Evolutionary conservation across 1,284 basidiomycete species (phyloP).

Genomic region (Cryptococcus jaspeensis): DNA sequence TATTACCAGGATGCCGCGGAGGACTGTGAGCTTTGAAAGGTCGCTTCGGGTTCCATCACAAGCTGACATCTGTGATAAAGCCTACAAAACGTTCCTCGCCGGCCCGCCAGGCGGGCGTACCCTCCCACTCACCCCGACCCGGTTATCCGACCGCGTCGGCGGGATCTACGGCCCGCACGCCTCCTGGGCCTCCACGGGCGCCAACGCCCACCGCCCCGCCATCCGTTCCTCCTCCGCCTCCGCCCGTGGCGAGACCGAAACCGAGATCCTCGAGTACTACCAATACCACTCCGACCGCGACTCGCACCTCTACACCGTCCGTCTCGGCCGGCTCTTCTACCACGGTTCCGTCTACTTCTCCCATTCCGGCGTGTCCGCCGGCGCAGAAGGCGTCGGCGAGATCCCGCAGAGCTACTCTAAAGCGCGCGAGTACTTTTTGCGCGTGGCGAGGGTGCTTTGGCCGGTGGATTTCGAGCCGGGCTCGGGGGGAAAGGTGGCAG

Average conservation of each 20-base stretch:
- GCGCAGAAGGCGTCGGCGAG: slow-evolving; percentile 81
- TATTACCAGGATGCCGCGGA: slow-evolving; percentile 88
- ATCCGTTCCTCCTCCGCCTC: slow-evolving; percentile 79
- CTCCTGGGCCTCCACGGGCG: slow-evolving; percentile 61
- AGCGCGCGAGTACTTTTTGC: slow-evolving; percentile 76
- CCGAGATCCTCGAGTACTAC: slow-evolving; percentile 88
- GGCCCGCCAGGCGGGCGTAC: slow-evolving; percentile 91
- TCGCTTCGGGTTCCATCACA: not conserved
- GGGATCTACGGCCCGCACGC: slow-evolving; percentile 92
- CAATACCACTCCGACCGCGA: slow-evolving; percentile 91
- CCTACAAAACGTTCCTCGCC: slow-evolving; percentile 68
- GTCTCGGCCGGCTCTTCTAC: slow-evolving; percentile 89
- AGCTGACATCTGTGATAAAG: slow-evolving; percentile 48
- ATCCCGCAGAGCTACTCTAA: slow-evolving; percentile 70
- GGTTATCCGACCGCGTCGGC: slow-evolving; percentile 84
- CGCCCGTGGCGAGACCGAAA: slow-evolving; percentile 84
- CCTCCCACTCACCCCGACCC: slow-evolving; percentile 75
- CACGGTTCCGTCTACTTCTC: slow-evolving; percentile 80
- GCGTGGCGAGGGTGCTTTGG: slow-evolving; percentile 80
- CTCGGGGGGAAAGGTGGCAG: slow-evolving; percentile 54
- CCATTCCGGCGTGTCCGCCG: slow-evolving; percentile 72
- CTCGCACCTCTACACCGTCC: slow-evolving; percentile 78
- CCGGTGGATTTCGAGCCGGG: slow-evolving; percentile 58
- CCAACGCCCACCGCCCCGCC: slow-evolving; percentile 67
- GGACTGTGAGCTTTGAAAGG: slow-evolving; percentile 62